Evolutionary conservation across 1,284 basidiomycete genomes (phyloP).

Genomic region (Trichosporon asahii): DNA sequence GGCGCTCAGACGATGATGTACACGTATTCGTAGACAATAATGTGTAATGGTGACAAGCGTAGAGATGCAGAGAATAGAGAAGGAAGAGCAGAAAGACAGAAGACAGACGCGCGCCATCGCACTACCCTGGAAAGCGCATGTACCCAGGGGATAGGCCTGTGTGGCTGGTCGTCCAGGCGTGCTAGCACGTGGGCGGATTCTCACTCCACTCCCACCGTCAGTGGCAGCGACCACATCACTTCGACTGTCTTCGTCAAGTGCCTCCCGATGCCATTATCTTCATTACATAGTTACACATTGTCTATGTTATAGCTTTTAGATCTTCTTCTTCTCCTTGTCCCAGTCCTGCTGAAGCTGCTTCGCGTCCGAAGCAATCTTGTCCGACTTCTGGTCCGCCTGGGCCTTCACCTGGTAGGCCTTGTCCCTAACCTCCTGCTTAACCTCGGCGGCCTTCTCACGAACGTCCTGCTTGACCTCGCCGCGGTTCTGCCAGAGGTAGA

Average conservation of each 20-base stretch:
- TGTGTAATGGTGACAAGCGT: background rate
- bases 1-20: conserved; percentile 1
- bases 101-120: conserved; percentile 4
- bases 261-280: background rate
- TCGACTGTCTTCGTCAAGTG: background rate
- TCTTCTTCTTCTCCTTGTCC: background rate
- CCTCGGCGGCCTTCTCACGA: background rate
- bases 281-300: background rate
- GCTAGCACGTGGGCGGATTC: background rate
- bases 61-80: background rate
- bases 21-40: background rate
- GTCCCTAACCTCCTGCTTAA: background rate
- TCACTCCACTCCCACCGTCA: background rate
- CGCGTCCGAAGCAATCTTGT: background rate
- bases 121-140: conserved; percentile 1
- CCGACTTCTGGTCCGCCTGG: background rate
- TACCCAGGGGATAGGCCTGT: background rate
- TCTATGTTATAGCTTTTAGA: background rate
- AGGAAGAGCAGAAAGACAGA: conserved; percentile 2
- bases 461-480: conserved; percentile 9
- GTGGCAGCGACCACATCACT: background rate
- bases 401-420: background rate
- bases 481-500: conserved; percentile 1
- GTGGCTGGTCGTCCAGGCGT: background rate
- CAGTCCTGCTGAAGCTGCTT: background rate